phyloP scores from a whole-genome alignment of 352 stramenopile genomes.

The Phytophthora sansomeana region DNA sequence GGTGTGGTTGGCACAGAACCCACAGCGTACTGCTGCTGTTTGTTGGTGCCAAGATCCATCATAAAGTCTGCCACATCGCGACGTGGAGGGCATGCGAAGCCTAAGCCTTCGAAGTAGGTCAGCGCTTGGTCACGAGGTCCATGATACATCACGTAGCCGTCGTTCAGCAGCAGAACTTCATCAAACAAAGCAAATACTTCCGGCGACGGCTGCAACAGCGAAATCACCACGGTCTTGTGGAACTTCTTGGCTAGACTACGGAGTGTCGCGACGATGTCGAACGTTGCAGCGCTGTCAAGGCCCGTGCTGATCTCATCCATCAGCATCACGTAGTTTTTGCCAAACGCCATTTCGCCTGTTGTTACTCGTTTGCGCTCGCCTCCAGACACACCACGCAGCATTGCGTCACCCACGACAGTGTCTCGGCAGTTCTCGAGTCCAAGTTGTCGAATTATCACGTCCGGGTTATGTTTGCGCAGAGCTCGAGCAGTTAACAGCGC shows the following conservation, averaged over 20 bases:
- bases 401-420: conserved; percentile 52
- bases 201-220: conserved; percentile 85
- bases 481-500: conserved; percentile 13
- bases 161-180: conserved; percentile 88
- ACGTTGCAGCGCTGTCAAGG: conserved; percentile 90
- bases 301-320: conserved; percentile 94
- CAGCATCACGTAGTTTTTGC: conserved; percentile 59
- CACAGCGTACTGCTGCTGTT: conserved; percentile 42
- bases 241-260: conserved; percentile 51
- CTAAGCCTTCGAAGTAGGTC: conserved; percentile 75
- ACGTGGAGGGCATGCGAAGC: conserved; percentile 43
- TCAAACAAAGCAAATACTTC: conserved; percentile 93
- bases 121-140: conserved; percentile 55
- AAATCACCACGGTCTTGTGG: conserved; percentile 56
- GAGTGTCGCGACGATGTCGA: conserved; percentile 79
- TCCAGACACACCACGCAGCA: conserved; percentile 69
- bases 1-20: not conserved
- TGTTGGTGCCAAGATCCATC: conserved; percentile 38
- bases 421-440: conserved; percentile 48
- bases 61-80: conserved; percentile 47
- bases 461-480: conserved; percentile 25
- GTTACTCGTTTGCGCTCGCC: conserved; percentile 88
- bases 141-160: conserved; percentile 89
- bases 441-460: conserved; percentile 23
- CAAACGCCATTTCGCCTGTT: too few species aligned